Conservation (phyloP, 768 basidiomycete genomes). For the Scleroderma citrinum region DNA sequence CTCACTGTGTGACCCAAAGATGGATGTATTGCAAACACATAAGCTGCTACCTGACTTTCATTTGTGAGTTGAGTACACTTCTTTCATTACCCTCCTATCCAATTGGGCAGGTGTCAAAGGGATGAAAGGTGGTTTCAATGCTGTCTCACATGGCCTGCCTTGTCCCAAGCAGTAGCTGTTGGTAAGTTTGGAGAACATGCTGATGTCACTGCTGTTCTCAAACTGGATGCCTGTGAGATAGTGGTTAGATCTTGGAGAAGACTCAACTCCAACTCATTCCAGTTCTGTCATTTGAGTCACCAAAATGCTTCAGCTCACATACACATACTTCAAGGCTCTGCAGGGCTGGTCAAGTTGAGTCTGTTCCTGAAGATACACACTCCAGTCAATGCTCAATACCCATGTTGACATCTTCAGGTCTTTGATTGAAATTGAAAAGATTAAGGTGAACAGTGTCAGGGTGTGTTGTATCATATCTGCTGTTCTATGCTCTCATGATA, state of each 20-base stretch:
- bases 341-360: slow-evolving; percentile 1
- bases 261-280: too few relatives aligned
- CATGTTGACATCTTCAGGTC: slow-evolving; percentile 4
- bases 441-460: slow-evolving; percentile 68
- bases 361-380: slow-evolving; percentile 1
- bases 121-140: slow-evolving; percentile 40
- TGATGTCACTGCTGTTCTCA: slow-evolving; percentile 92
- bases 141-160: slow-evolving; percentile 28
- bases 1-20: slow-evolving; percentile 44
- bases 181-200: slow-evolving; percentile 95
- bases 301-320: slow-evolving; percentile 5
- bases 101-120: slow-evolving; percentile 33
- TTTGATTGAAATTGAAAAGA: slow-evolving; percentile 50
- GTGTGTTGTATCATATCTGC: slow-evolving; percentile 30
- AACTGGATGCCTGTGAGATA: slow-evolving; percentile 72
- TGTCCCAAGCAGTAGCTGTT: slow-evolving; percentile 90
- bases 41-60: slow-evolving; percentile 38
- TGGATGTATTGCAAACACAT: slow-evolving; percentile 41
- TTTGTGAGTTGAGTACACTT: slow-evolving; percentile 39
- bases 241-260: slow-evolving; percentile 5
- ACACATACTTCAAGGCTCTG: background rate
- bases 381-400: background rate
- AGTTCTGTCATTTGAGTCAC: too few relatives aligned
- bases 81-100: slow-evolving; percentile 33
- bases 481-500: background rate